These are phyloP conservation scores for Fonticula alba DNA, from an alignment of 78 protist species.

Conservation along the genomic window DNA sequence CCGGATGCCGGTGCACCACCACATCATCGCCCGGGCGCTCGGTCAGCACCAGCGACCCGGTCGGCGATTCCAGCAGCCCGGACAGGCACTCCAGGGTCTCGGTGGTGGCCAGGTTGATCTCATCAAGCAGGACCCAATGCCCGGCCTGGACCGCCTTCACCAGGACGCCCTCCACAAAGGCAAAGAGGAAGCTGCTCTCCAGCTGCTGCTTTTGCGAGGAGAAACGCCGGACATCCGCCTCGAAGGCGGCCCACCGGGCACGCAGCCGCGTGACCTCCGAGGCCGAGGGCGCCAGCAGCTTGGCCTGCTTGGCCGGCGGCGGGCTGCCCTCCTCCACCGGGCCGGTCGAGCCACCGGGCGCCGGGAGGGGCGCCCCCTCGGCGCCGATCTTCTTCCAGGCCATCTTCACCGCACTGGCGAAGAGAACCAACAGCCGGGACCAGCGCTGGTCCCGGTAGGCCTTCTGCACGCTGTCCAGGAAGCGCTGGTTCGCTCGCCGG, in stretches of 20 bases:
- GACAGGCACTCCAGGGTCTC: slow-evolving; percentile 75
- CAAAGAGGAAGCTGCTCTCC: slow-evolving; percentile 2
- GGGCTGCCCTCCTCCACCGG: too few species aligned
- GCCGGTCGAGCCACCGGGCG: too few species aligned
- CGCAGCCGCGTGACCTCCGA: neutral
- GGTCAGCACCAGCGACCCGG: slow-evolving; percentile 58
- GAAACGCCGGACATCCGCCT: slow-evolving; percentile 11
- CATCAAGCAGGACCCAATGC: slow-evolving; percentile 97
- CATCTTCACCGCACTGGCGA: slow-evolving; percentile 16
- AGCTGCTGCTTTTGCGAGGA: slow-evolving; percentile 13
- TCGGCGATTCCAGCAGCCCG: slow-evolving; percentile 51
- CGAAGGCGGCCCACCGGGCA: slow-evolving; percentile 23
- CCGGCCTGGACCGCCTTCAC: slow-evolving; percentile 74
- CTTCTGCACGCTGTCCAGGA: slow-evolving; percentile 11
- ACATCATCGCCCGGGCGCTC: slow-evolving; percentile 86
- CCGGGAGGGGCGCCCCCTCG: too few species aligned
- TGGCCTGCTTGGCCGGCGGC: neutral
- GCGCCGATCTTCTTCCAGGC: neutral
- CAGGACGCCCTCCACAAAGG: slow-evolving; percentile 31
- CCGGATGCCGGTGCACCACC: neutral
- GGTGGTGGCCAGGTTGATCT: slow-evolving; percentile 87
- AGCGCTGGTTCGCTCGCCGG: slow-evolving; percentile 20
- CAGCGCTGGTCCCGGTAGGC: slow-evolving; percentile 21
- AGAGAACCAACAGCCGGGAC: slow-evolving; percentile 17
- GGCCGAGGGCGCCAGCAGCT: neutral